Percentiles rank a stretch among this genome's conserved stretches.
Conservation (phyloP, 441 rosid genomes). For the Adansonia gregorii region DNA sequence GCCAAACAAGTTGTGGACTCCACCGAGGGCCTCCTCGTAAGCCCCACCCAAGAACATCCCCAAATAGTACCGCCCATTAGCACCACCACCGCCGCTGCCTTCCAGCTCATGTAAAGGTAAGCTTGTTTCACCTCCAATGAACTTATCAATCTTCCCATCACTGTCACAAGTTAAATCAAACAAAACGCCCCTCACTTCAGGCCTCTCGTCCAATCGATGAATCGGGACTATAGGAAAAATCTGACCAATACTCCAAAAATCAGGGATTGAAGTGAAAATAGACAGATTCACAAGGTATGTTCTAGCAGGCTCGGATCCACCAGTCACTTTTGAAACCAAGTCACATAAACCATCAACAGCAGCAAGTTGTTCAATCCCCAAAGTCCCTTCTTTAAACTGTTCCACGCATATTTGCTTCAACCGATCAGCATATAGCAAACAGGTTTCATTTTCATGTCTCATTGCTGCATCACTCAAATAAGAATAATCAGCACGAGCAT, state of each 20-base stretch:
- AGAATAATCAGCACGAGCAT: slow-evolving; percentile 56
- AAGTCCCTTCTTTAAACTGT: slow-evolving; percentile 73
- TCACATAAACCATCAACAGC: slow-evolving; percentile 86
- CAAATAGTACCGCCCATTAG: slow-evolving; percentile 60
- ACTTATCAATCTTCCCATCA: slow-evolving; percentile 87
- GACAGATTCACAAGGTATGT: slow-evolving; percentile 86
- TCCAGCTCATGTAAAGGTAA: slow-evolving; percentile 75
- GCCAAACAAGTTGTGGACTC: slow-evolving; percentile 93
- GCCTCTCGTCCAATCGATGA: slow-evolving; percentile 76
- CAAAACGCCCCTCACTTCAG: slow-evolving; percentile 64
- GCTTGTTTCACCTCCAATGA: slow-evolving; percentile 83
- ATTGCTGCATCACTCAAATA: slow-evolving; percentile 53
- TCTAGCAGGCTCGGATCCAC: slow-evolving; percentile 54
- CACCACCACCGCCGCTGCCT: slow-evolving; percentile 34
- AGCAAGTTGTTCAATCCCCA: slow-evolving; percentile 81
- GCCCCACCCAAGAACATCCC: slow-evolving; percentile 98
- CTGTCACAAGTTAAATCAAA: slow-evolving; percentile 95
- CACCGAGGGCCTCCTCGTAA: slow-evolving; percentile 96
- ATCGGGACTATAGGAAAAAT: slow-evolving; percentile 89
- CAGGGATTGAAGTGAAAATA: slow-evolving; percentile 90
- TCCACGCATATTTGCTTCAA: slow-evolving; percentile 84
- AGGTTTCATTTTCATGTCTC: slow-evolving; percentile 69
- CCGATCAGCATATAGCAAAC: slow-evolving; percentile 69
- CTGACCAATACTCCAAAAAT: slow-evolving; percentile 96
- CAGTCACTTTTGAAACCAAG: slow-evolving; percentile 55